phyloP scores from a whole-genome alignment of 768 basidiomycete genomes.

The Mycena rosella region DNA sequence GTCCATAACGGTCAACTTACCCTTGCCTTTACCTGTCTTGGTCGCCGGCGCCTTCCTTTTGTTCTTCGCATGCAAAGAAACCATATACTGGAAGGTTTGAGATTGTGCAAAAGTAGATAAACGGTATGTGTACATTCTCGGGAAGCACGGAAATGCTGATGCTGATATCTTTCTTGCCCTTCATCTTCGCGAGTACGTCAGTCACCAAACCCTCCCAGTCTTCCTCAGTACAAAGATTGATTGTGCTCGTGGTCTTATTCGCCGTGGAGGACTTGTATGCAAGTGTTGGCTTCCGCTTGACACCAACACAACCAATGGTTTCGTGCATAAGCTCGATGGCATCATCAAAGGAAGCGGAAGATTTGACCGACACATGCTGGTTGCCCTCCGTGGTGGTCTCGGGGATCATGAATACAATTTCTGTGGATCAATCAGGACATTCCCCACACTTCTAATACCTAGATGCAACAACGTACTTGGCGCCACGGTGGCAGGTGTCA shows the following conservation, averaged over 20 bases:
- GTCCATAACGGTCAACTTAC: conserved; percentile 17
- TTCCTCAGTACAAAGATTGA: not conserved
- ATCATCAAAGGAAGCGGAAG: conserved; percentile 22
- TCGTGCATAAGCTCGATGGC: conserved; percentile 15
- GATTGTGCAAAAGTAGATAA: conserved; percentile 2
- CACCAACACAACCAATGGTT: conserved; percentile 13
- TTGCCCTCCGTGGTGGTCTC: conserved; percentile 5
- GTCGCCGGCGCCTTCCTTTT: conserved; percentile 1
- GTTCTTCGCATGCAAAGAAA: conserved; percentile 10
- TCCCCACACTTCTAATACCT: not conserved
- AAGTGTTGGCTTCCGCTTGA: conserved; percentile 16
- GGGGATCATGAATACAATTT: conserved; percentile 14
- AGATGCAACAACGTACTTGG: conserved; percentile 11
- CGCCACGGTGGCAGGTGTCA: conserved; percentile 5
- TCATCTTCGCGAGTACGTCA: not conserved
- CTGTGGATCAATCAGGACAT: conserved; percentile 8
- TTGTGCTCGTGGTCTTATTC: too few species aligned
- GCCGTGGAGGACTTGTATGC: too few species aligned
- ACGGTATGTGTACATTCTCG: conserved; percentile 10
- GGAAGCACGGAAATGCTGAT: conserved; percentile 14
- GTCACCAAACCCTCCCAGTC: conserved; percentile 12
- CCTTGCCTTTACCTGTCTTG: conserved; percentile 5
- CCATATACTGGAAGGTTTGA: conserved; percentile 18
- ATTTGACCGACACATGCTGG: conserved; percentile 14
- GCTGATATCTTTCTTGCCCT: conserved; percentile 1